These are phyloP conservation scores for Hibiscus trionum DNA, from an alignment of 345 rosid genomes.

Conservation along the genomic window DNA sequence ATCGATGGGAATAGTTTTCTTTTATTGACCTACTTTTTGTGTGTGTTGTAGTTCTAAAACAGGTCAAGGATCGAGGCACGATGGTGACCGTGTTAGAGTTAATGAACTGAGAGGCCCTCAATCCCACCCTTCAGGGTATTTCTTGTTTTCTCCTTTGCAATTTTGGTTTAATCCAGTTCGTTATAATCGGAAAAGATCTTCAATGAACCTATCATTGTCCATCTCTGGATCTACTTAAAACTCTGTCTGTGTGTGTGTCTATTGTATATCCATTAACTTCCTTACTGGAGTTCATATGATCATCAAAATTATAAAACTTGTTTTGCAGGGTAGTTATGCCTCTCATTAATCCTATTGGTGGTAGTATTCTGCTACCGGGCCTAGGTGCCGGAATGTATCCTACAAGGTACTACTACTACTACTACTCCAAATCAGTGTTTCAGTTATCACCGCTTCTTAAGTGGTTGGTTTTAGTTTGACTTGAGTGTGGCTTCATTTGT, in stretches of 20 bases:
- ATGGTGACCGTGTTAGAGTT: constrained; percentile 19
- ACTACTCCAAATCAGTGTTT: neutral
- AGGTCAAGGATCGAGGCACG: constrained; percentile 26
- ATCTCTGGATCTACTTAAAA: neutral
- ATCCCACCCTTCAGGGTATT: constrained; percentile 55
- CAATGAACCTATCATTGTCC: neutral
- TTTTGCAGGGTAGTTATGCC: constrained; percentile 46
- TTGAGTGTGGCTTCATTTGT: neutral
- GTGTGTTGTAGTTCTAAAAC: constrained; percentile 33
- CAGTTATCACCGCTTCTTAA: neutral
- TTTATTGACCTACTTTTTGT: neutral
- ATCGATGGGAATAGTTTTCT: neutral
- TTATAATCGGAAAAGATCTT: neutral
- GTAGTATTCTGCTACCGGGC: constrained; percentile 58
- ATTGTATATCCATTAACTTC: neutral
- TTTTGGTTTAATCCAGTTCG: neutral
- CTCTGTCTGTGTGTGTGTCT: no score
- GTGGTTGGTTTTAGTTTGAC: neutral
- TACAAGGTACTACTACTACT: constrained; percentile 35
- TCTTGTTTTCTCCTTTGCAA: neutral
- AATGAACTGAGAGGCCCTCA: constrained; percentile 37
- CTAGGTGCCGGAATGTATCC: constrained; percentile 77
- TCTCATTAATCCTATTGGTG: constrained; percentile 37
- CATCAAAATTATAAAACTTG: constrained; percentile 6
- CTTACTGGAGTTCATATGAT: neutral